A percentile compares a stretch with the other conserved stretches of the same genome.
Conservation (phyloP, 345 rosid species). For the Raphanus raphanistrum region DNA sequence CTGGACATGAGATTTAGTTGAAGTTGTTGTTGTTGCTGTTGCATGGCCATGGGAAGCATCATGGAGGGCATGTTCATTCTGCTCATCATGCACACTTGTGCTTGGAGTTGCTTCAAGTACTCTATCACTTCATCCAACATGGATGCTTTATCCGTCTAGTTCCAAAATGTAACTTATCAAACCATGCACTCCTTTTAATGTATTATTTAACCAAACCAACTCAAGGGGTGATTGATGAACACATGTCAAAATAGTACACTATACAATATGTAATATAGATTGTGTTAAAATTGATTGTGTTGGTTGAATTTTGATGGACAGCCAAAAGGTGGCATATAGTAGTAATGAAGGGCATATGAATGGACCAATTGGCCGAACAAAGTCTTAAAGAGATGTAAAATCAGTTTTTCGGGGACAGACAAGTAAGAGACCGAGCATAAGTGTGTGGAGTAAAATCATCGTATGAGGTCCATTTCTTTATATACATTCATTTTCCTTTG, state of each 20-base stretch:
- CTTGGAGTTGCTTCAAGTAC: slow-evolving; percentile 84
- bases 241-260: neutral
- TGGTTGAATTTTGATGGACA: slow-evolving; percentile 17
- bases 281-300: neutral
- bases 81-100: slow-evolving; percentile 78
- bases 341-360: neutral
- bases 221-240: neutral
- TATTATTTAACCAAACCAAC: slow-evolving; percentile 3
- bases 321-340: slow-evolving; percentile 24
- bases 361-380: slow-evolving; percentile 16
- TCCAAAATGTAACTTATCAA: slow-evolving; percentile 4
- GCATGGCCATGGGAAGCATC: slow-evolving; percentile 86
- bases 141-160: slow-evolving; percentile 92
- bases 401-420: slow-evolving; percentile 4
- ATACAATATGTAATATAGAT: slow-evolving; percentile 6
- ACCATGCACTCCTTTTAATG: neutral
- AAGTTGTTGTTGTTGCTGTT: slow-evolving; percentile 60
- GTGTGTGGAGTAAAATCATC: slow-evolving; percentile 56
- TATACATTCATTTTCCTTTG: slow-evolving; percentile 35
- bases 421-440: slow-evolving; percentile 23
- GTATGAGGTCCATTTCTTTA: slow-evolving; percentile 39
- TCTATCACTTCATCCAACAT: slow-evolving; percentile 98
- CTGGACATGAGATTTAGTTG: slow-evolving; percentile 79
- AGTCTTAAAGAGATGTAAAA: slow-evolving; percentile 23
- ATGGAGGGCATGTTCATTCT: slow-evolving; percentile 72